A percentile compares a stretch with the other conserved stretches of the same genome.
Conservation (phyloP, 2,329 filamentous ascomycete genomes). For the Pseudogymnoascus sp. region DNA sequence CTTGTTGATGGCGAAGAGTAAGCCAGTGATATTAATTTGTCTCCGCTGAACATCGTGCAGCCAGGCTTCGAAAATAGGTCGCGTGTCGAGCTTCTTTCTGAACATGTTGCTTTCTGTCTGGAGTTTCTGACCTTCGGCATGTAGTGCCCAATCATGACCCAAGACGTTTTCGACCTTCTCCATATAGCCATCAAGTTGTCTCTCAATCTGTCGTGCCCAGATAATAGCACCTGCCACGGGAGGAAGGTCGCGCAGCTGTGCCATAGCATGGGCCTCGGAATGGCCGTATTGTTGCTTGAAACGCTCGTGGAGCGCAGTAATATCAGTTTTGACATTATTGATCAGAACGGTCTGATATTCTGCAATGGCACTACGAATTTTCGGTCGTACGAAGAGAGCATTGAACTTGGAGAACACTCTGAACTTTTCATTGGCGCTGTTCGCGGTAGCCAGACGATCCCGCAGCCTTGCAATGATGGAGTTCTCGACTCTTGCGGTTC, state of each 20-base stretch:
- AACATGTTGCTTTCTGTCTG: constrained; percentile 88
- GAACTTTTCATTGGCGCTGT: constrained; percentile 99
- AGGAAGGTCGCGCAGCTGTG: constrained; percentile 87
- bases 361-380: constrained; percentile 94
- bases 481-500: constrained; percentile 94
- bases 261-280: constrained; percentile 97
- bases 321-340: constrained; percentile 95
- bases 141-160: constrained; percentile 86
- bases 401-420: constrained; percentile 99
- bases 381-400: constrained; percentile 94
- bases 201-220: constrained; percentile 94
- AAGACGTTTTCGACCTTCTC: constrained; percentile 98
- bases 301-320: constrained; percentile 83
- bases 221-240: constrained; percentile 96
- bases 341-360: constrained; percentile 98
- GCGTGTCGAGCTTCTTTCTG: constrained; percentile 89
- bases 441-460: constrained; percentile 87
- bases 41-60: constrained; percentile 79
- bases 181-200: constrained; percentile 94
- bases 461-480: constrained; percentile 93
- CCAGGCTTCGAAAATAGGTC: constrained; percentile 93
- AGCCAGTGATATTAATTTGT: constrained; percentile 84
- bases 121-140: constrained; percentile 89
- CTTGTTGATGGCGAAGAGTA: constrained; percentile 80
- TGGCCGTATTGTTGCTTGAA: constrained; percentile 99